Evolutionary conservation across 345 rosid species (phyloP).

Genomic region (Dipteronia dyeriana): DNA sequence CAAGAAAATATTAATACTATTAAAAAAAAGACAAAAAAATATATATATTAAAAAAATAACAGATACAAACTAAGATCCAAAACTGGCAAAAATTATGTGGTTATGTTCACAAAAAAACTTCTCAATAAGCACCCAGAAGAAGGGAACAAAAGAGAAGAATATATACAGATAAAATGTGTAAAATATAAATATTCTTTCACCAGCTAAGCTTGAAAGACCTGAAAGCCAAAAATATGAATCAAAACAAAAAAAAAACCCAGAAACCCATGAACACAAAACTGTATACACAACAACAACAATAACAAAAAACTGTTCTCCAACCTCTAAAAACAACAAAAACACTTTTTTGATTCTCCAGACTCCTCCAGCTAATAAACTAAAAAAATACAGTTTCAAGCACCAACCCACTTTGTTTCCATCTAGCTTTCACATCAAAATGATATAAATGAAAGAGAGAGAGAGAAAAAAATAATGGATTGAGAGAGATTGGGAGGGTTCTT

Average conservation of each 20-base stretch:
- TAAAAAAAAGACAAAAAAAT: constrained; percentile 8
- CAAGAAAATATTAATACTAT: constrained; percentile 5
- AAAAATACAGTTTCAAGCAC: background rate
- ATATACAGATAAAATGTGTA: background rate
- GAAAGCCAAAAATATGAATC: constrained; percentile 18
- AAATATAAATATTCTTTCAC: background rate
- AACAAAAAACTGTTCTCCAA: background rate
- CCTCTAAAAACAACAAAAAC: constrained; percentile 11
- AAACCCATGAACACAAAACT: background rate
- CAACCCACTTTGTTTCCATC: background rate
- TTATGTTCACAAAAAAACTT: background rate
- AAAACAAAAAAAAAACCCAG: background rate
- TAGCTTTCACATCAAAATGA: background rate
- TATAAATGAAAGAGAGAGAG: background rate
- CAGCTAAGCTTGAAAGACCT: constrained; percentile 26
- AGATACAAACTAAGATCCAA: constrained; percentile 10
- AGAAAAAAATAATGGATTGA: too few species aligned
- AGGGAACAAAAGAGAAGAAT: constrained; percentile 23
- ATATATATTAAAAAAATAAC: background rate
- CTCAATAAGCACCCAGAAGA: background rate
- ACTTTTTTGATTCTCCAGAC: background rate
- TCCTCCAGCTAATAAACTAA: background rate
- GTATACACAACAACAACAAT: too few species aligned
- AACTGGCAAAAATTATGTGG: background rate
- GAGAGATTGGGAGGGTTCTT: background rate